These are phyloP conservation scores for Imleria badia DNA, from an alignment of 768 basidiomycete genomes.

Conservation along the genomic window DNA sequence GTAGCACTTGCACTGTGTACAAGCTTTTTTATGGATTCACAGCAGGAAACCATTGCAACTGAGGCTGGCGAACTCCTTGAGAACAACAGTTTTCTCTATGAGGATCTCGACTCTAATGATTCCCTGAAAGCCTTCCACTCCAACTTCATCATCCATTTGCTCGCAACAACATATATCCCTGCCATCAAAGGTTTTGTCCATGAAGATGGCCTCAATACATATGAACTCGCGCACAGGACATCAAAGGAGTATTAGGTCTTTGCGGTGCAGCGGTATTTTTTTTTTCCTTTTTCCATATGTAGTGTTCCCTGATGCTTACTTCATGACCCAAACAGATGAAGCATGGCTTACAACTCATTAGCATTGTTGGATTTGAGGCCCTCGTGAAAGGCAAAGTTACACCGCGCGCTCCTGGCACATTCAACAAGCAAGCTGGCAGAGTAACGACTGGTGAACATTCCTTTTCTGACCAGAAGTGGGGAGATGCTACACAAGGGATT, in stretches of 20 bases:
- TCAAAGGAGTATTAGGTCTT: background rate
- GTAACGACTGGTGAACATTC: too few relatives aligned
- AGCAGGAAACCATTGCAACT: fast-evolving
- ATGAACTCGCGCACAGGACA: background rate
- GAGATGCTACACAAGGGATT: too few relatives aligned
- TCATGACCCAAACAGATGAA: too few relatives aligned
- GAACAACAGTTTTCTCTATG: background rate
- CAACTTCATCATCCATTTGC: background rate
- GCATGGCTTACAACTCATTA: too few relatives aligned
- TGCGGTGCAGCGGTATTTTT: too few relatives aligned
- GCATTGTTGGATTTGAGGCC: too few relatives aligned
- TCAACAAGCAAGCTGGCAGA: too few relatives aligned
- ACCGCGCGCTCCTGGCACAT: too few relatives aligned
- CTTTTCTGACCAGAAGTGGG: too few relatives aligned
- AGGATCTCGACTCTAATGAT: background rate
- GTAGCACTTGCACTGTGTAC: background rate
- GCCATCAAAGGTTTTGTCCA: background rate
- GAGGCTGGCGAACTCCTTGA: background rate
- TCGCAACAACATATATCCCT: background rate
- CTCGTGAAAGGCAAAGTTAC: too few relatives aligned
- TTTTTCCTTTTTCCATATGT: too few relatives aligned
- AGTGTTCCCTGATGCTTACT: too few relatives aligned
- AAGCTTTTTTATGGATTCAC: background rate
- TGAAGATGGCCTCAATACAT: background rate
- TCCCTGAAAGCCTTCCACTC: background rate